Percentiles rank a stretch among this genome's conserved stretches.
Evolutionary conservation across 805 yeast species (phyloP).

Genomic region (Yarrowia keelungensis): DNA sequence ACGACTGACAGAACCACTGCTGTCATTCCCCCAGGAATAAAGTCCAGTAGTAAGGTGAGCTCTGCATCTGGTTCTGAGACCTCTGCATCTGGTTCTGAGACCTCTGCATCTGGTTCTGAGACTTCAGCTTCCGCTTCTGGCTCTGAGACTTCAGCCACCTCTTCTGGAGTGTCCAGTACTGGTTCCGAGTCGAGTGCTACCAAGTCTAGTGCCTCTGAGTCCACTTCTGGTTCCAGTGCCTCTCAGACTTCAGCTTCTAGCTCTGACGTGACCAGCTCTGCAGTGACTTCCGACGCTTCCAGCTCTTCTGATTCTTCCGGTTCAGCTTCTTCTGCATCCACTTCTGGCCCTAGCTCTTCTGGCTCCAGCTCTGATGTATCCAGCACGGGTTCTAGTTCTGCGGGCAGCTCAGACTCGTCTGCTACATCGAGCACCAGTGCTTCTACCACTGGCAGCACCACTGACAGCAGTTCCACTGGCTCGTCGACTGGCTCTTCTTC

Average conservation of each 20-base stretch:
- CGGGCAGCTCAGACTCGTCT: conserved; percentile 2
- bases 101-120: neutral
- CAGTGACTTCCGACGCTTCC: neutral
- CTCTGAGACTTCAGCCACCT: neutral
- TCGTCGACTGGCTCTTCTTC: neutral
- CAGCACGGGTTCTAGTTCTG: conserved; percentile 10
- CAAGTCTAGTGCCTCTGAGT: neutral
- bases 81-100: neutral
- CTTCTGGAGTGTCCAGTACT: neutral
- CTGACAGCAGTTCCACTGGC: neutral
- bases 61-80: neutral
- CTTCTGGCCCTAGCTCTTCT: conserved; percentile 1
- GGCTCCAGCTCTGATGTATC: neutral
- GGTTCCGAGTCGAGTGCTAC: neutral
- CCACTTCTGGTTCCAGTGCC: neutral
- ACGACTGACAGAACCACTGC: conserved; percentile 30
- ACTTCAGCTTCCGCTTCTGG: neutral
- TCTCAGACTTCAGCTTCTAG: neutral
- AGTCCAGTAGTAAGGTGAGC: neutral
- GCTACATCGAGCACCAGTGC: neutral
- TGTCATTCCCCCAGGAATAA: conserved; percentile 20
- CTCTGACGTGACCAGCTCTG: neutral
- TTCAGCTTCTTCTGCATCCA: neutral
- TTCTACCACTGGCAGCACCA: neutral
- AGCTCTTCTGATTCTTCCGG: neutral